phyloP scores from a whole-genome alignment of 352 stramenopile genomes.

The Phytopythium oedochilum region DNA sequence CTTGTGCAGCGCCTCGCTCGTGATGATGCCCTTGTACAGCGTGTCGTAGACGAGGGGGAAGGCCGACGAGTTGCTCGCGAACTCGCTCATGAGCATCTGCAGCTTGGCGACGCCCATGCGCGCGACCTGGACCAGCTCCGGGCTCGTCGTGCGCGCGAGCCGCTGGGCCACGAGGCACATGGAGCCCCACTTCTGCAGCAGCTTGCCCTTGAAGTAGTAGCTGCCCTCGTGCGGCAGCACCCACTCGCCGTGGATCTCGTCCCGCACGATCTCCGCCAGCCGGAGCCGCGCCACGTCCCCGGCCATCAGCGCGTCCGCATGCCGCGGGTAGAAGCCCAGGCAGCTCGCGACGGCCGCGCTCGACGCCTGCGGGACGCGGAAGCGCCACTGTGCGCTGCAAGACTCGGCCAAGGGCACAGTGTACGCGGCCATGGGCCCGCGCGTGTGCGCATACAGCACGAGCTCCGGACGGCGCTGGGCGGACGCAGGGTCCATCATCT shows the following conservation, averaged over 20 bases:
- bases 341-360: conserved; percentile 38
- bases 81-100: conserved; percentile 33
- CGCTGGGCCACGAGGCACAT: conserved; percentile 20
- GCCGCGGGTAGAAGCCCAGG: conserved; percentile 45
- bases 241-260: conserved; percentile 76
- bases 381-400: conserved; percentile 36
- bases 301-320: conserved; percentile 15
- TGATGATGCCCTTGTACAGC: conserved; percentile 32
- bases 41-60: conserved; percentile 40
- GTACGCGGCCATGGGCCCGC: conserved; percentile 63
- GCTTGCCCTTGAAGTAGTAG: conserved; percentile 54
- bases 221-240: conserved; percentile 47
- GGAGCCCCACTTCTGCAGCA: conserved; percentile 18
- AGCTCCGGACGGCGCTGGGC: conserved; percentile 44
- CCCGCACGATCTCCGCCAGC: conserved; percentile 35
- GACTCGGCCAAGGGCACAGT: conserved; percentile 13
- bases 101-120: conserved; percentile 41
- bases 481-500: conserved; percentile 42
- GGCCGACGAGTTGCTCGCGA: conserved; percentile 30
- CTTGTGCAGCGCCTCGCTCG: conserved; percentile 20
- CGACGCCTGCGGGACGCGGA: conserved; percentile 31
- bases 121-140: conserved; percentile 31
- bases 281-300: conserved; percentile 29
- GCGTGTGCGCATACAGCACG: conserved; percentile 64
- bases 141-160: conserved; percentile 11